Percentiles rank a stretch among this genome's conserved stretches.
Evolutionary conservation across 345 rosid genomes (phyloP).

Genomic region (Eucalyptus cloeziana): DNA sequence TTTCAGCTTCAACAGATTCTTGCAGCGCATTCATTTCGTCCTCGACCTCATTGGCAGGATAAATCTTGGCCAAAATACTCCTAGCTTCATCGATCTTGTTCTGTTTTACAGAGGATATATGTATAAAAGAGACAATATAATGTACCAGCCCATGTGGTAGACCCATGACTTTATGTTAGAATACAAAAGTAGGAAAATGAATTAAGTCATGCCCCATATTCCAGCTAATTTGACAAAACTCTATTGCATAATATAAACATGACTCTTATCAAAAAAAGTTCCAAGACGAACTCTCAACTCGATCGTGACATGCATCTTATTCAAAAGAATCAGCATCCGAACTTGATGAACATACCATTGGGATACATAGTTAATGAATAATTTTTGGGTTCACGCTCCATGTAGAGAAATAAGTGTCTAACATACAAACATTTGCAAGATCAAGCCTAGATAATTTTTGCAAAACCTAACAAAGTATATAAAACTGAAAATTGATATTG

Average conservation of each 20-base stretch:
- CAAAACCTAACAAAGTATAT: background rate
- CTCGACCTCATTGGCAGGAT: conserved; percentile 54
- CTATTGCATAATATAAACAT: too few relatives aligned
- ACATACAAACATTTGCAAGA: background rate
- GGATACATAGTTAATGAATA: background rate
- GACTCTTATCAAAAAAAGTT: too few relatives aligned
- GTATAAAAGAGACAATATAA: background rate
- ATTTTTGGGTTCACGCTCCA: background rate
- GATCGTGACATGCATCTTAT: background rate
- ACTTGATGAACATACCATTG: background rate
- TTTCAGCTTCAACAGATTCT: conserved; percentile 46
- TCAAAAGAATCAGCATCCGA: background rate
- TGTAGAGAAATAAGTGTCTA: background rate
- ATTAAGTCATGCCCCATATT: background rate
- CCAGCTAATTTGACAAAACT: background rate
- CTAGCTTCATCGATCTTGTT: conserved; percentile 43
- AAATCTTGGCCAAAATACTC: conserved; percentile 47
- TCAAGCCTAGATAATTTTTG: background rate
- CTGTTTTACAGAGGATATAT: background rate
- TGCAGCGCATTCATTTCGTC: conserved; percentile 32
- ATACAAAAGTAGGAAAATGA: background rate
- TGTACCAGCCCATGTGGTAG: background rate
- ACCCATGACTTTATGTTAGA: background rate
- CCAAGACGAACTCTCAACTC: background rate
- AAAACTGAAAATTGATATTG: background rate